Conservation (phyloP, 169 alveolate genomes). For the Plasmodium gonderi region DNA sequence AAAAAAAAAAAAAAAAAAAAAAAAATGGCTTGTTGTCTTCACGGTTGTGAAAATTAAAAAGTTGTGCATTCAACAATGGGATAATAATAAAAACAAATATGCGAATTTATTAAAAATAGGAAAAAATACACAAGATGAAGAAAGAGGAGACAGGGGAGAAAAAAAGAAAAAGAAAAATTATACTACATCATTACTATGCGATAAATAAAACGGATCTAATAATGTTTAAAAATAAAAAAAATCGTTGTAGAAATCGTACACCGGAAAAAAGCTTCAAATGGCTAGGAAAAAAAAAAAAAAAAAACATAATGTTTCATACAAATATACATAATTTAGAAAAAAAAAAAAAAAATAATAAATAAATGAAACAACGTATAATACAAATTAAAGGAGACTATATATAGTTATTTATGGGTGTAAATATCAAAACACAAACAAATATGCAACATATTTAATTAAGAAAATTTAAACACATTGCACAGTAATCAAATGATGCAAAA, state of each 20-base stretch:
- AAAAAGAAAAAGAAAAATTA: background rate
- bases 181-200: background rate
- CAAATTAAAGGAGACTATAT: background rate
- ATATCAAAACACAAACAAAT: conserved; percentile 23
- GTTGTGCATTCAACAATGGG: background rate
- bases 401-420: background rate
- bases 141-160: too few relatives aligned
- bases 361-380: background rate
- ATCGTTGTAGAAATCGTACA: background rate
- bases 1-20: background rate
- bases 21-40: background rate
- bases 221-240: background rate
- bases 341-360: too few relatives aligned
- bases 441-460: background rate
- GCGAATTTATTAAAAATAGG: background rate
- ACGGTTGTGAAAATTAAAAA: background rate
- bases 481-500: conserved; percentile 13
- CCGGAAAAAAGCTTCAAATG: background rate
- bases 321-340: background rate
- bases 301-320: background rate
- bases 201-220: conserved; percentile 5
- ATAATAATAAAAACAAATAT: background rate
- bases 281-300: background rate
- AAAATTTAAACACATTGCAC: background rate
- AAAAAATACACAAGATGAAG: background rate